A percentile compares a stretch with the other conserved stretches of the same genome.
Evolutionary conservation across 1,284 basidiomycete species (phyloP).

Genomic region (Serendipita sp.): DNA sequence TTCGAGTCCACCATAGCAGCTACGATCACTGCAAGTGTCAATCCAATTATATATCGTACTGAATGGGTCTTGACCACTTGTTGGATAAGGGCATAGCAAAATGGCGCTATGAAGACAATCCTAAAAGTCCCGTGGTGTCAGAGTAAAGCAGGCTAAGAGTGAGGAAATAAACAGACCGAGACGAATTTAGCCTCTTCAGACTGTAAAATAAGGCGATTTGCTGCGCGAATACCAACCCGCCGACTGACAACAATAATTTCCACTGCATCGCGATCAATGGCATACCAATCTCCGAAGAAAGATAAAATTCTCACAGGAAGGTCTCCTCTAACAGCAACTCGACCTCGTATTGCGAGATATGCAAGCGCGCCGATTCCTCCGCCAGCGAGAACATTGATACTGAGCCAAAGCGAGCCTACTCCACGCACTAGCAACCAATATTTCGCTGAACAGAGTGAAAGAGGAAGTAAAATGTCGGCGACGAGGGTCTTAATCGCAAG

Average conservation of each 20-base stretch:
- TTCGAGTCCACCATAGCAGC: neutral
- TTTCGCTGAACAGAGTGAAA: slow-evolving; percentile 1
- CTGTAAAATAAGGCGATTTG: slow-evolving; percentile 1
- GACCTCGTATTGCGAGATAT: neutral
- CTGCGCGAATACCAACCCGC: neutral
- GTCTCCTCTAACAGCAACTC: neutral
- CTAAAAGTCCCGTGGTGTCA: neutral
- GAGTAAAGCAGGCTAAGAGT: neutral
- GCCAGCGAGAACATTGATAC: slow-evolving; percentile 5
- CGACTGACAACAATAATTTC: neutral
- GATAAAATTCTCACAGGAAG: slow-evolving; percentile 1
- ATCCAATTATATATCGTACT: neutral
- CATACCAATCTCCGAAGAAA: neutral
- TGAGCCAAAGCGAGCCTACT: neutral
- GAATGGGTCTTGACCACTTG: neutral
- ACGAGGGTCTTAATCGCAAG: neutral
- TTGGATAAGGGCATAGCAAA: neutral
- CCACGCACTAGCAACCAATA: neutral
- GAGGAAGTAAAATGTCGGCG: neutral
- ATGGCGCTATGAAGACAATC: neutral
- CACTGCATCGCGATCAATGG: neutral
- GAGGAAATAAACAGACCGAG: neutral
- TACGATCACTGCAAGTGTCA: neutral
- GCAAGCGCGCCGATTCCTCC: neutral
- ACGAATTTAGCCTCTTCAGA: neutral